phyloP scores from a whole-genome alignment of 371 early-diverging fungal species.

The Mortierella sp. region DNA sequence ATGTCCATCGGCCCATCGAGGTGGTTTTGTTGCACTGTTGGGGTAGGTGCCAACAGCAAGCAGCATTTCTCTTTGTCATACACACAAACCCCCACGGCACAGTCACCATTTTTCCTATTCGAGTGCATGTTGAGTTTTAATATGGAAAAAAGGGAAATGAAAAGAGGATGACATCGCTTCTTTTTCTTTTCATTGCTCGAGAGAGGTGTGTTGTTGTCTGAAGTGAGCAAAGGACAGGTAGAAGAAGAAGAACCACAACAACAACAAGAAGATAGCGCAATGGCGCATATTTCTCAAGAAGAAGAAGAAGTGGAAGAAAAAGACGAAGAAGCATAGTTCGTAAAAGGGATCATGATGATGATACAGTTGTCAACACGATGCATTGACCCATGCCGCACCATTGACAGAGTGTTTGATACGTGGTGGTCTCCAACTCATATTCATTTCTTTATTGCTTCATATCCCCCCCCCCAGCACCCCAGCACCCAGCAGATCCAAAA shows the following conservation, averaged over 20 bases:
- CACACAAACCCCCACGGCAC: background rate
- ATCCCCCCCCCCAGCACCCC: background rate
- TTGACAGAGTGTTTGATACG: too few relatives aligned
- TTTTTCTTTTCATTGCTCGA: background rate
- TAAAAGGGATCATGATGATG: background rate
- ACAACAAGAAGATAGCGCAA: too few relatives aligned
- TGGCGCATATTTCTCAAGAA: too few relatives aligned
- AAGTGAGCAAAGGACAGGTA: too few relatives aligned
- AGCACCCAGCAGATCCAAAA: background rate
- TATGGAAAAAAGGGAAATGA: conserved; percentile 8
- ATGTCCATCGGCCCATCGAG: too few relatives aligned
- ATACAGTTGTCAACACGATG: background rate
- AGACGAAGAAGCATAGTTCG: background rate
- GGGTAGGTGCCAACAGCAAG: too few relatives aligned
- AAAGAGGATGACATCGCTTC: conserved; percentile 3
- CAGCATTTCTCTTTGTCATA: background rate
- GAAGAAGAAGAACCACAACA: too few relatives aligned
- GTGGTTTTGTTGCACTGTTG: too few relatives aligned
- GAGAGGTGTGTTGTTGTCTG: too few relatives aligned
- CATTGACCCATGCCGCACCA: too few relatives aligned
- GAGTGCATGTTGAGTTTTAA: background rate
- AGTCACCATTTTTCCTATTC: background rate
- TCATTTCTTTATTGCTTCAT: background rate
- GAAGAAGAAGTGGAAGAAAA: too few relatives aligned
- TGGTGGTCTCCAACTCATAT: too few relatives aligned